Conservation (phyloP, 257 asterid species). For the Solanum paucissectum region DNA sequence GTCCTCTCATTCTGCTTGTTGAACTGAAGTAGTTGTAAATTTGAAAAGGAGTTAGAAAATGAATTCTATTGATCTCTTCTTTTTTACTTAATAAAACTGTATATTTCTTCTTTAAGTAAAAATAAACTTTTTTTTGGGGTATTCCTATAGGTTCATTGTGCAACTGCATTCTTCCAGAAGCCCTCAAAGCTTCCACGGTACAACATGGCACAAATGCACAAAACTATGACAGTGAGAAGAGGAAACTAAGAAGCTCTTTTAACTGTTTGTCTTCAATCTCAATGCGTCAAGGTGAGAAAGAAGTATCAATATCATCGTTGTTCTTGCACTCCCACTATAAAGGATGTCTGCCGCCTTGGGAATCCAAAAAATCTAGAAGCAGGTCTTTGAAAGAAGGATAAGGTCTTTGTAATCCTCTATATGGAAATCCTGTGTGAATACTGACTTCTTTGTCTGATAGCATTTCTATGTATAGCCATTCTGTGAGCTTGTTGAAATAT, state of each 20-base stretch:
- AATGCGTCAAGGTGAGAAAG: constrained; percentile 25
- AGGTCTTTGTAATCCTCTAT: neutral
- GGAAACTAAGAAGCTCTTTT: constrained; percentile 38
- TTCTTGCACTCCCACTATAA: constrained; percentile 60
- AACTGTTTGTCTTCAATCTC: constrained; percentile 53
- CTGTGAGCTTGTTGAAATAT: neutral
- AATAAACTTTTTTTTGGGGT: neutral
- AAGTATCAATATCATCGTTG: constrained; percentile 59
- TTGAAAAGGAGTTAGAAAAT: neutral
- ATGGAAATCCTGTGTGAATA: neutral
- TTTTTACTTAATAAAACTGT: neutral
- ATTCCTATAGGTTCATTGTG: constrained; percentile 49
- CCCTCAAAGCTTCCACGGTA: constrained; percentile 29
- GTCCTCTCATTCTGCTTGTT: neutral
- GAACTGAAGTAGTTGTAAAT: neutral
- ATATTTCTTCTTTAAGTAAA: neutral
- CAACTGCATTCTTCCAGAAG: constrained; percentile 62
- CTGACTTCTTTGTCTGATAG: neutral
- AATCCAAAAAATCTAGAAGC: constrained; percentile 30
- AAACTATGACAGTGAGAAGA: constrained; percentile 47
- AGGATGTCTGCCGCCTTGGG: constrained; percentile 57
- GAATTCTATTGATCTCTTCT: neutral
- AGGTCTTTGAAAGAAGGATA: constrained; percentile 29
- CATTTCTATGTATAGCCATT: neutral
- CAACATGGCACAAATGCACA: constrained; percentile 13